Percentiles rank a stretch among this genome's conserved stretches.
Conservation (phyloP, 2,329 filamentous ascomycete species). For the Diaporthe longicolla region DNA sequence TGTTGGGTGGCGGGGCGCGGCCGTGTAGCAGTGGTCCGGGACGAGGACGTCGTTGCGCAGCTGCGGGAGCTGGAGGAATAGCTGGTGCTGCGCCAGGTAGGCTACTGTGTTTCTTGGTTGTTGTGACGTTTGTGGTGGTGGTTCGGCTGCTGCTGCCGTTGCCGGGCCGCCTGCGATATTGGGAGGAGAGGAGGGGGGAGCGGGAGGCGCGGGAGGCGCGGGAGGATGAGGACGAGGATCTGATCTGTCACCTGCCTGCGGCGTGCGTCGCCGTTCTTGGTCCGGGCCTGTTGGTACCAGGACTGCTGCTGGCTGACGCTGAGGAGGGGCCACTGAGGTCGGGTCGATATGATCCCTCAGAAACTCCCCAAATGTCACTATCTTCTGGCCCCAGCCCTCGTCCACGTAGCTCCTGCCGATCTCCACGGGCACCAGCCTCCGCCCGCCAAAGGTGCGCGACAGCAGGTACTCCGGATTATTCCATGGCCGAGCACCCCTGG, state of each 20-base stretch:
- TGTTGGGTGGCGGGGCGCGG: slow-evolving; percentile 70
- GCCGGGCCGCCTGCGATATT: neutral
- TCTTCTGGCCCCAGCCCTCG: slow-evolving; percentile 84
- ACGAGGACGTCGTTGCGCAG: slow-evolving; percentile 82
- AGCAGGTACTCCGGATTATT: slow-evolving; percentile 80
- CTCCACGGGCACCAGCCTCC: slow-evolving; percentile 88
- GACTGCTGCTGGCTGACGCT: neutral
- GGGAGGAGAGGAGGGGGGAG: neutral
- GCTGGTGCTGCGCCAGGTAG: slow-evolving; percentile 93
- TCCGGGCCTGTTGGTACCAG: neutral
- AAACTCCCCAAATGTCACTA: slow-evolving; percentile 82
- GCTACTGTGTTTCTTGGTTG: neutral
- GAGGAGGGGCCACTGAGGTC: slow-evolving; percentile 29
- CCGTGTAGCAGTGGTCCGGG: slow-evolving; percentile 87
- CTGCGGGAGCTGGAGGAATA: slow-evolving; percentile 85
- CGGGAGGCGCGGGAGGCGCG: neutral
- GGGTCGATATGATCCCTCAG: slow-evolving; percentile 71
- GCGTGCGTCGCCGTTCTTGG: slow-evolving; percentile 12
- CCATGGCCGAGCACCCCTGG: slow-evolving; percentile 79
- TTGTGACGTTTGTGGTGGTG: neutral
- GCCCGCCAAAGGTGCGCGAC: slow-evolving; percentile 79
- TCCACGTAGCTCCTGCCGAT: slow-evolving; percentile 91
- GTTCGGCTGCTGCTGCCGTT: neutral
- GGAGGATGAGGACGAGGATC: neutral
- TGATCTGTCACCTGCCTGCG: slow-evolving; percentile 12